These are phyloP conservation scores for Colletotrichum caudatum DNA, from an alignment of 2,329 filamentous ascomycete species.

Conservation along the genomic window DNA sequence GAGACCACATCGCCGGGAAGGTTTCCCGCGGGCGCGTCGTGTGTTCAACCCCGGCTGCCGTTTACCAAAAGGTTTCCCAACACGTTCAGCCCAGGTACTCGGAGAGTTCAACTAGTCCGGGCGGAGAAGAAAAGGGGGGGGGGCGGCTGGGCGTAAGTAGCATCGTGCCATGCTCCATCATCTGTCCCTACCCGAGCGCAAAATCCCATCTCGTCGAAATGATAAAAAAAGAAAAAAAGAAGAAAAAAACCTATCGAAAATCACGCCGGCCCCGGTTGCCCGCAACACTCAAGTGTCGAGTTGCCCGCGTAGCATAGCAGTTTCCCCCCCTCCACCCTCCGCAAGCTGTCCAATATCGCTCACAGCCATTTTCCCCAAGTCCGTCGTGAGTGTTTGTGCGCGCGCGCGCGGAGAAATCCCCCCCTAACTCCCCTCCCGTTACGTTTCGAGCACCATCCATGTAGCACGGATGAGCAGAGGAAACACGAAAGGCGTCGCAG, in stretches of 20 bases:
- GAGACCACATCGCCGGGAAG: constrained; percentile 8
- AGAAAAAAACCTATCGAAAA: too few relatives aligned
- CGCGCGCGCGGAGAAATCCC: not conserved
- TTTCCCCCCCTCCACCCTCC: too few relatives aligned
- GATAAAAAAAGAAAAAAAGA: too few relatives aligned
- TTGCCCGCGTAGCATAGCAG: not conserved
- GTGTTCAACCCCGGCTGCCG: not conserved
- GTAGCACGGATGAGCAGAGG: not conserved
- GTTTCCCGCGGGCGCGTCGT: too few relatives aligned
- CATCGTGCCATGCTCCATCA: too few relatives aligned
- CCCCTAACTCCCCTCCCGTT: not conserved
- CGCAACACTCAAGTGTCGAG: not conserved
- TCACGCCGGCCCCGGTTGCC: constrained; percentile 2
- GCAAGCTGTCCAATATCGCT: not conserved
- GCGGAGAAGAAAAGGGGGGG: too few relatives aligned
- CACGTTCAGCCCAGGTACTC: not conserved
- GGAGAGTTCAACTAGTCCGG: too few relatives aligned
- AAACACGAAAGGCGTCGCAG: constrained; percentile 26
- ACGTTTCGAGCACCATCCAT: constrained; percentile 9
- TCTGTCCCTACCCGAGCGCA: too few relatives aligned
- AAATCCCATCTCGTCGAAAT: too few relatives aligned
- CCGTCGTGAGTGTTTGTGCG: not conserved
- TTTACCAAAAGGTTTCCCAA: not conserved
- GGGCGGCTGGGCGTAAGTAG: too few relatives aligned
- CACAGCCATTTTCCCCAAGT: not conserved